Evolutionary conservation across 768 basidiomycete genomes (phyloP).

Genomic region (Tulasnella sp.): DNA sequence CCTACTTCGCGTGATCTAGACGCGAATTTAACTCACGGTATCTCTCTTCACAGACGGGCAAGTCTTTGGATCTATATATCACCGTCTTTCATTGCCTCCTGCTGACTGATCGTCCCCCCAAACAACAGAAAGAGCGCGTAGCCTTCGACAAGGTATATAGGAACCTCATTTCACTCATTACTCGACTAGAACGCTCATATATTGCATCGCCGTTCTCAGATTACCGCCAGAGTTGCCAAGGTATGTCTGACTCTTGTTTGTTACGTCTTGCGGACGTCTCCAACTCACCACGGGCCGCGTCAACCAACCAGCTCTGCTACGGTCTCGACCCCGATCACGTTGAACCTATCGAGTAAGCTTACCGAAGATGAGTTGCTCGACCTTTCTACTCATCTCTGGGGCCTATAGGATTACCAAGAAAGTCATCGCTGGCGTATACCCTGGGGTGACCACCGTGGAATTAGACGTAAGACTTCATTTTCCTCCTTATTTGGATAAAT

Average conservation of each 20-base stretch:
- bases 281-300: conserved; percentile 29
- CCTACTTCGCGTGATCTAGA: conserved; percentile 33
- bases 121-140: conserved; percentile 82
- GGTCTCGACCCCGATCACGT: conserved; percentile 90
- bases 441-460: conserved; percentile 95
- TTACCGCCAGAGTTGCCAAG: conserved; percentile 80
- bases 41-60: conserved; percentile 30
- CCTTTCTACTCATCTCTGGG: not conserved
- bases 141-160: conserved; percentile 82
- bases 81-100: not conserved
- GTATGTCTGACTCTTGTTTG: conserved; percentile 25
- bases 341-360: conserved; percentile 81
- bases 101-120: conserved; percentile 32
- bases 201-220: conserved; percentile 45
- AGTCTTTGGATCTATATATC: conserved; percentile 19
- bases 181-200: not conserved
- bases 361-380: not conserved
- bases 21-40: not conserved
- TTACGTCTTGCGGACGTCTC: conserved; percentile 1
- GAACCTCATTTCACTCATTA: not conserved
- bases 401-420: conserved; percentile 74
- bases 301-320: conserved; percentile 66
- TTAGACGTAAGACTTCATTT: conserved; percentile 67
- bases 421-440: conserved; percentile 88
- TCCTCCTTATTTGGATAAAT: not conserved